Evolutionary conservation across 208 protist species (phyloP), one percentile per base, ranked within the genome.

Genomic region (Vickermania ingenoplastis): DNA sequence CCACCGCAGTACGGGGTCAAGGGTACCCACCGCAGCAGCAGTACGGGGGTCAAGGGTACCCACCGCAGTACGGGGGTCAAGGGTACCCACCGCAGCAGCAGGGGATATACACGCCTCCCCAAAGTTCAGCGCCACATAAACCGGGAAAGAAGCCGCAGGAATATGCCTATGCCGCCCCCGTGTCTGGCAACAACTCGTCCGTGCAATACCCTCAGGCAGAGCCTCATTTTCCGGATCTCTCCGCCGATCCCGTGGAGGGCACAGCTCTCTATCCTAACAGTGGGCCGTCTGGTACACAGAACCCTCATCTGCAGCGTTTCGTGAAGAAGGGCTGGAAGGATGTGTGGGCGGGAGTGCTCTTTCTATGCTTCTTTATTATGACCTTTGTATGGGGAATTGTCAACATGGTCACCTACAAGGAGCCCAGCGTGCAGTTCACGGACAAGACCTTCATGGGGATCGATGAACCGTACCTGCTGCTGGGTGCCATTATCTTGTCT

Each of bases 341-440:
- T 64, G 36, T 92, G 17, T 90, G 83, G 82, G 84, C 84, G 3
- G 77, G 72, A 31, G 53, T 83, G 0, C 28, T 83, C 24, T 95
- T 91, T 41, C 30, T 71, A 41, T n/a, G 69, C 4, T 41, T 80
- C 26, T 53, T 86, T 1, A 21, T 86, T 52, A 74, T 81, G 30
- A 71, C 71, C 17, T 51, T 89, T 27, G 61, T 75, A 13, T 89
- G 69, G 72, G 79, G 79, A 58, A 71, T 82, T 41, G 66, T 84
- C 28, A 77, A 80, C 57, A 13, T 76, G n/a, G 50, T 57, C 41
- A 68, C 63, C 11, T 84, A 83, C 65, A 64, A 63, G 41, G 13
- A 7, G 5, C 5, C 4, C n/a, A 36, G 41, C 13, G 45, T 22
- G 41, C 56, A 7, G 11, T 57, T 36, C 17, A 26, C 13, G 4